These are phyloP conservation scores for Scalesia atractyloides DNA, from an alignment of 129 eudicot species.

Conservation along the genomic window DNA sequence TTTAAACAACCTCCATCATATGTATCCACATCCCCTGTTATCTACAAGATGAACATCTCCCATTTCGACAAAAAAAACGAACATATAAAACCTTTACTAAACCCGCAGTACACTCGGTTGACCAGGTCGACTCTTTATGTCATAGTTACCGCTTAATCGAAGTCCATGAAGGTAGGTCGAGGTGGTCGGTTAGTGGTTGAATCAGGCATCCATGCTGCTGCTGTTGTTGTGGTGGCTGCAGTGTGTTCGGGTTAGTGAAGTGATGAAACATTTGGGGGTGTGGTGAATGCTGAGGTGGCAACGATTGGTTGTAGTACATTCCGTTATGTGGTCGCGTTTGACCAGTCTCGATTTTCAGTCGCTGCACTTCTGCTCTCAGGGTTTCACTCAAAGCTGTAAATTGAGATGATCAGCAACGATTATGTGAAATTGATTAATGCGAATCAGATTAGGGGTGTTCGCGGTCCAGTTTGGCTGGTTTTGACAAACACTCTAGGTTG, in stretches of 20 bases:
- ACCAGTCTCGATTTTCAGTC: slow-evolving; percentile 76
- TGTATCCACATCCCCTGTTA: slow-evolving; percentile 21
- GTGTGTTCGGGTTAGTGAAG: slow-evolving; percentile 40
- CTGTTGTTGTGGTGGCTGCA: slow-evolving; percentile 48
- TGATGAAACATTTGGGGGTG: slow-evolving; percentile 36
- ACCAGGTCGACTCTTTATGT: slow-evolving; percentile 5
- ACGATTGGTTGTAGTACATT: slow-evolving; percentile 42
- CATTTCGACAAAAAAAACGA: neutral
- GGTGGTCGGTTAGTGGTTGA: slow-evolving; percentile 43
- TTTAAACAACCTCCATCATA: slow-evolving; percentile 16
- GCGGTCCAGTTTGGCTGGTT: too few relatives aligned
- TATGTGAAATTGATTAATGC: neutral
- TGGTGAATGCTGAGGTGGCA: slow-evolving; percentile 49
- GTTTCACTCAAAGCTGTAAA: slow-evolving; percentile 77
- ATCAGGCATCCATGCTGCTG: slow-evolving; percentile 43
- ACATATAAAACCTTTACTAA: slow-evolving; percentile 12
- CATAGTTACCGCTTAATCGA: slow-evolving; percentile 33
- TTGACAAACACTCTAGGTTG: too few relatives aligned
- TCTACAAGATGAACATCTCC: slow-evolving; percentile 33
- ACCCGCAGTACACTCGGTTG: neutral
- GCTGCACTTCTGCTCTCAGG: slow-evolving; percentile 82
- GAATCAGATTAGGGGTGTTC: neutral
- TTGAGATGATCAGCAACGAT: neutral
- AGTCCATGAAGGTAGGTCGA: slow-evolving; percentile 64
- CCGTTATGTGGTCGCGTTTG: slow-evolving; percentile 63